A percentile compares a stretch with the other conserved stretches of the same genome.
phyloP scores from a whole-genome alignment of 306 rosid genomes.

The Glycine soja region DNA sequence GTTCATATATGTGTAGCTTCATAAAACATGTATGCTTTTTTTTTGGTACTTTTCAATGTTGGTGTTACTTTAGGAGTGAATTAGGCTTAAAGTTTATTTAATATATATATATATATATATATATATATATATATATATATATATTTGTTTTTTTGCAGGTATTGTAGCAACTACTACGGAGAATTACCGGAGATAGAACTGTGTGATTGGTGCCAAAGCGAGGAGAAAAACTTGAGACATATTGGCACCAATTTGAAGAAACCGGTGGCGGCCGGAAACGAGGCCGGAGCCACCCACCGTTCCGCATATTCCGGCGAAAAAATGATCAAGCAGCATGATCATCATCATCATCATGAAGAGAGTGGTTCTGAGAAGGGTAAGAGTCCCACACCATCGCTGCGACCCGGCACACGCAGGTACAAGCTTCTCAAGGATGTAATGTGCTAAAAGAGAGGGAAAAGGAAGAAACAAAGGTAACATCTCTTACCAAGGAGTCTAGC shows the following conservation, averaged over 20 bases:
- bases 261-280: slow-evolving; percentile 42
- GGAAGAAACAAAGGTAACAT: background rate
- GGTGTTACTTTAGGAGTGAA: slow-evolving; percentile 28
- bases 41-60: background rate
- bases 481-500: no score
- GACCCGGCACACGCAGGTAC: slow-evolving; percentile 90
- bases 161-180: slow-evolving; percentile 90
- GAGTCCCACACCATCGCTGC: slow-evolving; percentile 70
- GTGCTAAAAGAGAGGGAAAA: slow-evolving; percentile 58
- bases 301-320: slow-evolving; percentile 72
- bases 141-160: slow-evolving; percentile 57
- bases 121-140: no score
- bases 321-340: slow-evolving; percentile 70
- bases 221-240: slow-evolving; percentile 63
- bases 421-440: slow-evolving; percentile 99
- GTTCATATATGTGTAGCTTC: background rate
- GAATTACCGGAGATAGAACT: slow-evolving; percentile 73
- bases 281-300: slow-evolving; percentile 57
- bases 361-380: slow-evolving; percentile 61
- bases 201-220: slow-evolving; percentile 97
- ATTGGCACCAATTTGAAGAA: slow-evolving; percentile 59
- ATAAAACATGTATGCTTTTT: background rate
- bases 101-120: no score
- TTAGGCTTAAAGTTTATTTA: slow-evolving; percentile 24
- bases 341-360: slow-evolving; percentile 51